Evolutionary conservation across 371 early-diverging fungal species (phyloP).

Genomic region (Mortierella sp.): DNA sequence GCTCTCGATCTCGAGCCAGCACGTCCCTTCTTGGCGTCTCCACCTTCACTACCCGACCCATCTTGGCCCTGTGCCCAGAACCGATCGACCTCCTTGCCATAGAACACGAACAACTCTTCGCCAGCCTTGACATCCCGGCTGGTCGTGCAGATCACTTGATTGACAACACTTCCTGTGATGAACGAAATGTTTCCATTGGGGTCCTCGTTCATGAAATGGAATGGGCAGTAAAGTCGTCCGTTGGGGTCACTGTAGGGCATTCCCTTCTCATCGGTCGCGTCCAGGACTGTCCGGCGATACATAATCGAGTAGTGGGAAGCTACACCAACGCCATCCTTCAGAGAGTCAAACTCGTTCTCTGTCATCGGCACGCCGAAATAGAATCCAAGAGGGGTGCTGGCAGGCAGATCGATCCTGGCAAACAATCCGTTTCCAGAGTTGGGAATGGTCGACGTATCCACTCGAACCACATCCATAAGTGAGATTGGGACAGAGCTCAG

Average conservation of each 20-base stretch:
- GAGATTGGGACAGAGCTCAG: slow-evolving; percentile 64
- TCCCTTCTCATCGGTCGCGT: slow-evolving; percentile 87
- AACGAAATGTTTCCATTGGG: slow-evolving; percentile 76
- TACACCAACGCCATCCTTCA: slow-evolving; percentile 84
- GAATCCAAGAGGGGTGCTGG: slow-evolving; percentile 83
- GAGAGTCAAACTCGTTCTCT: slow-evolving; percentile 88
- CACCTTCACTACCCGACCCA: slow-evolving; percentile 21
- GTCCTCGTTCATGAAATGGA: slow-evolving; percentile 90
- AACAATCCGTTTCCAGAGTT: slow-evolving; percentile 84
- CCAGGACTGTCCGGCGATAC: slow-evolving; percentile 87
- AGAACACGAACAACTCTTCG: slow-evolving; percentile 87
- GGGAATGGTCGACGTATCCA: slow-evolving; percentile 72
- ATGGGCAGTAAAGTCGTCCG: slow-evolving; percentile 82
- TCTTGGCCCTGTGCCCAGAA: slow-evolving; percentile 46
- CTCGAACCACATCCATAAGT: slow-evolving; percentile 73
- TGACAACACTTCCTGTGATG: slow-evolving; percentile 78
- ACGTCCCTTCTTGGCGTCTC: slow-evolving; percentile 21
- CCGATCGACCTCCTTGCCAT: slow-evolving; percentile 73
- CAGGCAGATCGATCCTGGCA: slow-evolving; percentile 80
- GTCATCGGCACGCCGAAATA: slow-evolving; percentile 96
- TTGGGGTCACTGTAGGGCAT: slow-evolving; percentile 75
- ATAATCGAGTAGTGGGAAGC: slow-evolving; percentile 86
- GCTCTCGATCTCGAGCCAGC: slow-evolving; percentile 47
- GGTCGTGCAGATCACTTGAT: slow-evolving; percentile 87
- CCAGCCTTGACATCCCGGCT: slow-evolving; percentile 74